Conservation (phyloP, 768 basidiomycete genomes). For the Lentinula guzmanii region DNA sequence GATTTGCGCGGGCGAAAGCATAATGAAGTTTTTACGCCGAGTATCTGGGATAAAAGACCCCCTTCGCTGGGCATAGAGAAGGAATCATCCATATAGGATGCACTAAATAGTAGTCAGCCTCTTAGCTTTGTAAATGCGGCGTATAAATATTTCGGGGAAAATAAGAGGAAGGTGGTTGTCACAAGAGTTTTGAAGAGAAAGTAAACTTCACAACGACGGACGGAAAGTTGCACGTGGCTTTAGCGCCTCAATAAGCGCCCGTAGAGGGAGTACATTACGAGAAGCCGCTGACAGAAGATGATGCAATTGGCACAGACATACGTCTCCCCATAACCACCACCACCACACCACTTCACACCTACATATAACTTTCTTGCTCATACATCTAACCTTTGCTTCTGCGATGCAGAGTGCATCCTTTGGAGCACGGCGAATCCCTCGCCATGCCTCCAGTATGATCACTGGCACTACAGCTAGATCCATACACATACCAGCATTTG, state of each 20-base stretch:
- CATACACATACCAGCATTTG: conserved; percentile 38
- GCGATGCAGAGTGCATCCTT: conserved; percentile 43
- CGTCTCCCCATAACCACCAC: neutral
- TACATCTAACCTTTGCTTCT: neutral
- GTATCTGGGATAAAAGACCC: conserved; percentile 37
- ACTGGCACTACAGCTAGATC: conserved; percentile 27
- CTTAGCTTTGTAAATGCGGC: neutral
- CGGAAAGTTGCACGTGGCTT: neutral
- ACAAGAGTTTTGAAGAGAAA: neutral
- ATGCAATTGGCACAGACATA: neutral
- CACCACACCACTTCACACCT: neutral
- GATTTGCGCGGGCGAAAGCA: conserved; percentile 64
- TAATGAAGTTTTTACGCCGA: conserved; percentile 56
- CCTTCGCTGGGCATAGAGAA: neutral
- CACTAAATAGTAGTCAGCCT: neutral
- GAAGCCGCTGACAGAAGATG: neutral
- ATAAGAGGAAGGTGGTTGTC: neutral
- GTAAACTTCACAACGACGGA: neutral
- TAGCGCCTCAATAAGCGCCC: neutral
- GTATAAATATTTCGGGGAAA: neutral
- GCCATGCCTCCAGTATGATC: conserved; percentile 30
- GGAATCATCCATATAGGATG: neutral
- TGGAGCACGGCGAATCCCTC: conserved; percentile 33
- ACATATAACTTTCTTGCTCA: neutral
- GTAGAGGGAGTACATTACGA: neutral